These are phyloP conservation scores for Alternaria gansuensis DNA, from an alignment of 2,329 filamentous ascomycete genomes.

Conservation along the genomic window DNA sequence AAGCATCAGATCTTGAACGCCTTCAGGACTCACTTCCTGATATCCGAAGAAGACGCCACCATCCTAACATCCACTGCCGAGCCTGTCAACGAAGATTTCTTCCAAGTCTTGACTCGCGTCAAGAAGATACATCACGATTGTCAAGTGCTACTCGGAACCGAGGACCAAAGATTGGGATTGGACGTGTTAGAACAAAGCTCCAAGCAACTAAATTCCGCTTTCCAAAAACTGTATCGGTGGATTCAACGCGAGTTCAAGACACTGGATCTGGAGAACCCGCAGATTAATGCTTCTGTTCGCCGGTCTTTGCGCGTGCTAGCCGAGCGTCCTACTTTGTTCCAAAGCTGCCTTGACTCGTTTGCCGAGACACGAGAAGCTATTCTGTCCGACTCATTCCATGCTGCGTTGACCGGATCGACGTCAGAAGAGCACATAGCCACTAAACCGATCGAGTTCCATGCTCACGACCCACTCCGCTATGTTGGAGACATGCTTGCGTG, in stretches of 20 bases:
- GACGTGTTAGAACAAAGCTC: slow-evolving; percentile 93
- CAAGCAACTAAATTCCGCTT: slow-evolving; percentile 84
- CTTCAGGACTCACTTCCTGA: slow-evolving; percentile 82
- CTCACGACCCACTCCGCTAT: slow-evolving; percentile 90
- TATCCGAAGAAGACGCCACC: slow-evolving; percentile 82
- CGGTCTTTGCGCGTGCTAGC: slow-evolving; percentile 85
- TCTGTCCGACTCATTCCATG: slow-evolving; percentile 87
- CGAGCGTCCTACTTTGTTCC: slow-evolving; percentile 88
- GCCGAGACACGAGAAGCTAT: slow-evolving; percentile 88
- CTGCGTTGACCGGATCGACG: slow-evolving; percentile 79
- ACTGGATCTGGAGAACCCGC: slow-evolving; percentile 91
- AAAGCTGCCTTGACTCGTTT: slow-evolving; percentile 92
- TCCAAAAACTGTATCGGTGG: slow-evolving; percentile 96
- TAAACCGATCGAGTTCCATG: slow-evolving; percentile 93
- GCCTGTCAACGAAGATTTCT: slow-evolving; percentile 86
- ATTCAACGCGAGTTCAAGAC: slow-evolving; percentile 92
- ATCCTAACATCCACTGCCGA: slow-evolving; percentile 79
- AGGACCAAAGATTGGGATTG: slow-evolving; percentile 85
- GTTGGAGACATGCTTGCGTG: slow-evolving; percentile 97
- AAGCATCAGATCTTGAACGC: slow-evolving; percentile 81
- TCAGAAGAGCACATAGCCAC: slow-evolving; percentile 64
- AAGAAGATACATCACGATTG: slow-evolving; percentile 91
- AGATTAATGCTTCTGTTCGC: slow-evolving; percentile 85
- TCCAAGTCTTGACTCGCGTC: slow-evolving; percentile 76
- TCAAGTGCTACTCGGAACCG: slow-evolving; percentile 85